Conservation (phyloP, 495 filamentous ascomycete species). For the Xylaria bambusicola region DNA sequence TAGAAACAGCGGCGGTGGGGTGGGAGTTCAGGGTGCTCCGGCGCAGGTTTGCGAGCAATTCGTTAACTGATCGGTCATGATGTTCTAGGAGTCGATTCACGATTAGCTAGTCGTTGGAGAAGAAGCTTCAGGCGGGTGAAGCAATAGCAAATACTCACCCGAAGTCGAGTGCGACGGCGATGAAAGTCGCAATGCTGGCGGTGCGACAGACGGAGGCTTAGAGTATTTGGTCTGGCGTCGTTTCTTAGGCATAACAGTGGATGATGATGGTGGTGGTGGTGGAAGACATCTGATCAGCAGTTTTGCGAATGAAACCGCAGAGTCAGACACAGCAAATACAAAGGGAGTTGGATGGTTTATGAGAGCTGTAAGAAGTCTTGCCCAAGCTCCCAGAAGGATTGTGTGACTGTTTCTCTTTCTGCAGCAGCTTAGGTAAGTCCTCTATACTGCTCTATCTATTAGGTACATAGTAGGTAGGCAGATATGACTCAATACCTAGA, state of each 20-base stretch:
- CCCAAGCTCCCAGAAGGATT: no score
- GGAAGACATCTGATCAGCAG: conserved; percentile 12
- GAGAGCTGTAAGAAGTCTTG: no score
- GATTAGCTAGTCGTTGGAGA: no score
- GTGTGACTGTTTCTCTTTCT: no score
- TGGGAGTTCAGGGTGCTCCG: conserved; percentile 35
- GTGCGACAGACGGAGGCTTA: conserved; percentile 54
- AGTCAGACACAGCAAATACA: neutral
- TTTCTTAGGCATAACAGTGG: conserved; percentile 57
- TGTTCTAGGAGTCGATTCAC: conserved; percentile 14
- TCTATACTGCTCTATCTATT: no score
- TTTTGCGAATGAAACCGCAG: conserved; percentile 20
- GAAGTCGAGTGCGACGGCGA: conserved; percentile 29
- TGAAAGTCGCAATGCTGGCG: conserved; percentile 42
- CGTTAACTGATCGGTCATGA: conserved; percentile 48
- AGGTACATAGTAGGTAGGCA: no score
- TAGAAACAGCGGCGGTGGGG: neutral
- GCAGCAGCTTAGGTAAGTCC: no score
- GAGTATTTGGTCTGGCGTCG: conserved; percentile 48
- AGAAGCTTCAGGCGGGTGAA: neutral
- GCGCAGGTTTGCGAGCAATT: conserved; percentile 51
- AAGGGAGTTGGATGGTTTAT: neutral
- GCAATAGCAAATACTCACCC: conserved; percentile 10
- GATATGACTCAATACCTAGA: no score
- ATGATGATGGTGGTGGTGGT: conserved; percentile 13